phyloP scores from a whole-genome alignment of 2,329 filamentous ascomycete genomes.

The Orbilia brochopaga region DNA sequence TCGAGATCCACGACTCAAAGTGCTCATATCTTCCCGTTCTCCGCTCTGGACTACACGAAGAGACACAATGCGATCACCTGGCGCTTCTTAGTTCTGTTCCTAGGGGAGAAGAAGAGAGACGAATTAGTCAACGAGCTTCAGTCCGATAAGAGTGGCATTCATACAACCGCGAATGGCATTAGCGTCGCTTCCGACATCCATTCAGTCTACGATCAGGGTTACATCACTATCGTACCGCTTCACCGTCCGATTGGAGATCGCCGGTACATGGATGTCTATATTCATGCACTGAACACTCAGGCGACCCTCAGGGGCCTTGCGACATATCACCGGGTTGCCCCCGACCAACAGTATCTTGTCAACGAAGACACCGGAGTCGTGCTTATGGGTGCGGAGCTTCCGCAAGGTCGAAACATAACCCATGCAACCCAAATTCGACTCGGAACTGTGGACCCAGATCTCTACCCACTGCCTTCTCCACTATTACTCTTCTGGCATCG shows the following conservation, averaged over 20 bases:
- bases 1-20: neutral
- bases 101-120: constrained; percentile 7
- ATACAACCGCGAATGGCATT: constrained; percentile 22
- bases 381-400: too few relatives aligned
- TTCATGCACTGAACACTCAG: neutral
- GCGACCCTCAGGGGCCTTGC: neutral
- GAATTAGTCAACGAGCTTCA: constrained; percentile 13
- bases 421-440: constrained; percentile 19
- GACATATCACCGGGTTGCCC: neutral
- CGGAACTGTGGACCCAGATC: constrained; percentile 8
- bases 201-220: constrained; percentile 6
- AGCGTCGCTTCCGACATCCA: neutral
- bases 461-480: constrained; percentile 13
- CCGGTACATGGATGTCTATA: constrained; percentile 20
- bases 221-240: constrained; percentile 18
- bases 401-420: too few relatives aligned
- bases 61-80: constrained; percentile 11
- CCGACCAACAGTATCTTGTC: constrained; percentile 23
- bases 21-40: constrained; percentile 22
- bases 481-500: constrained; percentile 15
- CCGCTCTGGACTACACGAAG: constrained; percentile 9
- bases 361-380: neutral
- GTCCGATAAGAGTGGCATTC: constrained; percentile 15
- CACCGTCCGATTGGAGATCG: neutral
- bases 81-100: constrained; percentile 26